Evolutionary conservation across 495 filamentous ascomycete genomes (phyloP).

Genomic region (Talaromyces proteolyticus): DNA sequence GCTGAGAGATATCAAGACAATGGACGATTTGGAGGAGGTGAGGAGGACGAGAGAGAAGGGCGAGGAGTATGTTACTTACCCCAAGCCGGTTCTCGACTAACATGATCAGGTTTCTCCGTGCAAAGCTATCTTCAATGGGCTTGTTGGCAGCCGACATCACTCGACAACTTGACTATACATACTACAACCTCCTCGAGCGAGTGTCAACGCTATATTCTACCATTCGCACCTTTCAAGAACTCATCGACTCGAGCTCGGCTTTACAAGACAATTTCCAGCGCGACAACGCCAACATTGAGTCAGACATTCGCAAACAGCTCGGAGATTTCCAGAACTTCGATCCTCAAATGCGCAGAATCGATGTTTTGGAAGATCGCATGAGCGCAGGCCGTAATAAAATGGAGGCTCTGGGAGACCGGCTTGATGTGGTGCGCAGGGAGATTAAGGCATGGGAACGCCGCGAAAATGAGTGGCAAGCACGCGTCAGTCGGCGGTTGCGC

Average conservation of each 20-base stretch:
- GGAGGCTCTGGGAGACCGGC: slow-evolving; percentile 54
- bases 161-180: slow-evolving; percentile 75
- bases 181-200: slow-evolving; percentile 79
- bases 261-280: slow-evolving; percentile 57
- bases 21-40: slow-evolving; percentile 35
- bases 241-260: slow-evolving; percentile 55
- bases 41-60: slow-evolving; percentile 33
- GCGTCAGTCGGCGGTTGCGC: slow-evolving; percentile 54
- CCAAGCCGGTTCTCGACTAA: not conserved
- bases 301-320: slow-evolving; percentile 60
- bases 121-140: slow-evolving; percentile 30
- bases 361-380: slow-evolving; percentile 60
- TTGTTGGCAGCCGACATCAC: slow-evolving; percentile 51
- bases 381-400: slow-evolving; percentile 56
- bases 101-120: slow-evolving; percentile 27
- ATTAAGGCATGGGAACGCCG: slow-evolving; percentile 68
- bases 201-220: slow-evolving; percentile 62
- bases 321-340: slow-evolving; percentile 61
- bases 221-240: slow-evolving; percentile 61
- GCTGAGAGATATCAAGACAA: slow-evolving; percentile 28
- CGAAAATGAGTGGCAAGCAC: slow-evolving; percentile 68
- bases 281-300: slow-evolving; percentile 53
- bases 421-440: slow-evolving; percentile 56
- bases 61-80: slow-evolving; percentile 34
- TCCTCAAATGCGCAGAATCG: slow-evolving; percentile 63